These are phyloP conservation scores for Helenozyma rhizophorensis DNA, from an alignment of 805 yeast species.

Conservation along the genomic window DNA sequence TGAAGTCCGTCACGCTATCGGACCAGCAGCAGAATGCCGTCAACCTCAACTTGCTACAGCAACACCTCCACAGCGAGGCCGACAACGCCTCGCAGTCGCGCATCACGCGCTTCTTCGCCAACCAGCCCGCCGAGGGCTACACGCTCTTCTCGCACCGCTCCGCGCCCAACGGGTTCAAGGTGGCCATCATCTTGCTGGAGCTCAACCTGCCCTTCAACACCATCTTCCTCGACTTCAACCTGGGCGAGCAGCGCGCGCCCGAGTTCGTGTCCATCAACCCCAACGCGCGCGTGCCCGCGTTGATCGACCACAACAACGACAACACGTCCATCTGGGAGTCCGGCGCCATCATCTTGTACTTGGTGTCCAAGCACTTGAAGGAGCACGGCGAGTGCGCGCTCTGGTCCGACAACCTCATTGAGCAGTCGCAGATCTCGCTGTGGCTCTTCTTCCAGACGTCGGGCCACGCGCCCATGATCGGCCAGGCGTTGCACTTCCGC, in stretches of 20 bases:
- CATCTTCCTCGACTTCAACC: slow-evolving; percentile 77
- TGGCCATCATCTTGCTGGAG: slow-evolving; percentile 85
- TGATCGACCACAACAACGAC: slow-evolving; percentile 81
- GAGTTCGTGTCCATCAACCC: slow-evolving; percentile 93
- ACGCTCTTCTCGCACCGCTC: slow-evolving; percentile 79
- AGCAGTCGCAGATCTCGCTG: slow-evolving; percentile 77
- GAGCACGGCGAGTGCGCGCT: slow-evolving; percentile 67
- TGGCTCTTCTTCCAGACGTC: slow-evolving; percentile 96
- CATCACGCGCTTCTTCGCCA: slow-evolving; percentile 65
- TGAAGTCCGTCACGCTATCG: slow-evolving; percentile 38
- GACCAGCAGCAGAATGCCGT: slow-evolving; percentile 42
- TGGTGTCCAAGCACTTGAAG: slow-evolving; percentile 63
- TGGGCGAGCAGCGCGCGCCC: slow-evolving; percentile 90
- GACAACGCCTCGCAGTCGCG: slow-evolving; percentile 44
- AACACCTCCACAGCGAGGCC: slow-evolving; percentile 41
- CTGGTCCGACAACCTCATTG: slow-evolving; percentile 74
- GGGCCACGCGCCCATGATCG: slow-evolving; percentile 98
- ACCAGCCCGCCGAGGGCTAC: slow-evolving; percentile 76
- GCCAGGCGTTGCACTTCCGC: slow-evolving; percentile 91
- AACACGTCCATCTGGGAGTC: slow-evolving; percentile 90
- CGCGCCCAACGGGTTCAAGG: slow-evolving; percentile 95
- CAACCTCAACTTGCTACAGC: slow-evolving; percentile 40
- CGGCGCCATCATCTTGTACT: slow-evolving; percentile 83
- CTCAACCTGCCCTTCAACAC: slow-evolving; percentile 76
- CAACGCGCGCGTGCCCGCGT: slow-evolving; percentile 92